phyloP scores from a whole-genome alignment of 352 stramenopile species.

The Phytopythium vexans region DNA sequence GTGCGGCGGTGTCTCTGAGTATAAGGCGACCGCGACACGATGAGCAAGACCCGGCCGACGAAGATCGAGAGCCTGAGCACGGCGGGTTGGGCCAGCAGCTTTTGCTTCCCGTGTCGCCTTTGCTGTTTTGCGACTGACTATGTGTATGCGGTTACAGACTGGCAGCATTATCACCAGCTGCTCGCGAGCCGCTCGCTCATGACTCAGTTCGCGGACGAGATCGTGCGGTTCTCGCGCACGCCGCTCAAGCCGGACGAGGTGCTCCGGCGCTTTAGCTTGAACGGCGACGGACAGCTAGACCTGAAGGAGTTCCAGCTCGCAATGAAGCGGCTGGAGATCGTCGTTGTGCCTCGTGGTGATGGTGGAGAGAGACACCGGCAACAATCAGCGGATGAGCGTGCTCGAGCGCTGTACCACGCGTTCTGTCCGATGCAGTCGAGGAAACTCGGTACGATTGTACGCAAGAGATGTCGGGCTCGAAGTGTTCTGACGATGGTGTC shows the following conservation, averaged over 20 bases:
- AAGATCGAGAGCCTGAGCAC: conserved; percentile 84
- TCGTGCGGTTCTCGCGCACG: conserved; percentile 54
- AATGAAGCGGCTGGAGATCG: conserved; percentile 66
- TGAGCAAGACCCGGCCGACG: conserved; percentile 50
- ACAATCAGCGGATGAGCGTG: conserved; percentile 8
- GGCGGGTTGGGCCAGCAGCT: conserved; percentile 23
- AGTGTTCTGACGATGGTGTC: background rate
- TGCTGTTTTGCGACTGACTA: background rate
- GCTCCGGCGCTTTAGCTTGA: conserved; percentile 70
- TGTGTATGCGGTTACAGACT: conserved; percentile 25
- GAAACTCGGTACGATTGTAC: conserved; percentile 42
- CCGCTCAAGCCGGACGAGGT: conserved; percentile 69
- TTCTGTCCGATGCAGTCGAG: conserved; percentile 65
- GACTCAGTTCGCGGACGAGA: conserved; percentile 57
- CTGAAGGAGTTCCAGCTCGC: conserved; percentile 73
- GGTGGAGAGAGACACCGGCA: background rate
- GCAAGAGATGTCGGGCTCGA: background rate
- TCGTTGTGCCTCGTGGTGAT: conserved; percentile 11
- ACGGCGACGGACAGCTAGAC: conserved; percentile 70
- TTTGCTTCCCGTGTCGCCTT: background rate
- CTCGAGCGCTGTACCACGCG: conserved; percentile 48
- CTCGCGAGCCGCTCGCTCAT: conserved; percentile 52
- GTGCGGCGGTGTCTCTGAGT: background rate
- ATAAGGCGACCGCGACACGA: conserved; percentile 10
- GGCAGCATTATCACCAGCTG: conserved; percentile 69